Evolutionary conservation across 257 asterid species (phyloP).

Genomic region (Forsythia suspensa): DNA sequence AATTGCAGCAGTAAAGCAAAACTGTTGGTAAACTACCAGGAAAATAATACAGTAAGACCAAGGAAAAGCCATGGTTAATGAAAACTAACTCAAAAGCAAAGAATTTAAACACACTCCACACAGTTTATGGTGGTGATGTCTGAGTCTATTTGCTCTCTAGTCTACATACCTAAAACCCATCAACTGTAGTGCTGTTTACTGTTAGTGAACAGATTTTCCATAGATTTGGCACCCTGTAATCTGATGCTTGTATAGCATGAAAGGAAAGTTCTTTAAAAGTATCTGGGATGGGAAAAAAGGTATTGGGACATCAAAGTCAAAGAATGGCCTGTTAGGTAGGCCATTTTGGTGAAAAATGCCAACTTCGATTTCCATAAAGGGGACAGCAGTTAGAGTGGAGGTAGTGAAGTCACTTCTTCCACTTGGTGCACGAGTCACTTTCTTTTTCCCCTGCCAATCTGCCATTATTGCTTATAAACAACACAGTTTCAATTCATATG

Average conservation of each 20-base stretch:
- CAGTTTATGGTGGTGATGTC: not conserved
- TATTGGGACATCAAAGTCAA: not conserved
- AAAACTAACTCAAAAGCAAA: not conserved
- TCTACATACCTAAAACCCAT: not conserved
- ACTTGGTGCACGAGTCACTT: constrained; percentile 9
- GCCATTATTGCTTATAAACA: not conserved
- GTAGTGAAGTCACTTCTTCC: constrained; percentile 20
- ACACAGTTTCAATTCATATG: not conserved
- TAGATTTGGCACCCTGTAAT: constrained; percentile 1
- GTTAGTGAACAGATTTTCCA: constrained; percentile 7
- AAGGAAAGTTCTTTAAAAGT: constrained; percentile 1
- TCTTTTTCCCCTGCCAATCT: not conserved
- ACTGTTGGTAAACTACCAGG: constrained; percentile 13
- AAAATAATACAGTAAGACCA: constrained; percentile 21
- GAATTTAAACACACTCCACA: constrained; percentile 19
- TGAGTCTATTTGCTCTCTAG: not conserved
- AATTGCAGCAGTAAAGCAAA: constrained; percentile 20
- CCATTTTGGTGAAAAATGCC: constrained; percentile 15
- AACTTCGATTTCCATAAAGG: not conserved
- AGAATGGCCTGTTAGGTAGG: constrained; percentile 11
- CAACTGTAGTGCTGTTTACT: constrained; percentile 6
- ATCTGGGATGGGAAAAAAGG: not conserved
- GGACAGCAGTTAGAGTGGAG: constrained; percentile 18
- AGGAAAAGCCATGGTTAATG: constrained; percentile 25
- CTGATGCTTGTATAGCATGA: constrained; percentile 10